Evolutionary conservation across 345 rosid species (phyloP).

Genomic region (Melaleuca quinquenervia): DNA sequence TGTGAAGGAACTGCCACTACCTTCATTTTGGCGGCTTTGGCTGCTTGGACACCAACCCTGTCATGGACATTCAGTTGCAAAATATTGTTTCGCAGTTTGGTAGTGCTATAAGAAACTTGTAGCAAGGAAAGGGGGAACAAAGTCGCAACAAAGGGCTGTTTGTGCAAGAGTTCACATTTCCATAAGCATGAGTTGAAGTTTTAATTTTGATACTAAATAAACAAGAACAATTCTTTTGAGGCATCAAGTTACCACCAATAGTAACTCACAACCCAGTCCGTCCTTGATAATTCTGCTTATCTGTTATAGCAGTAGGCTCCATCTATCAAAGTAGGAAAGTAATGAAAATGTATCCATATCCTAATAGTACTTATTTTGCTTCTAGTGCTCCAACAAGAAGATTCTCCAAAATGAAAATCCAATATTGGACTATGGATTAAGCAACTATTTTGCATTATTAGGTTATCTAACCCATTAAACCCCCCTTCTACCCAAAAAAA

Average conservation of each 20-base stretch:
- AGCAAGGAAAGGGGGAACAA: not conserved
- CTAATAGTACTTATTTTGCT: not conserved
- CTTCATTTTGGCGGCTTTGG: slow-evolving; percentile 31
- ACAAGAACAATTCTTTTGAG: not conserved
- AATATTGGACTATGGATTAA: not conserved
- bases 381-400: not conserved
- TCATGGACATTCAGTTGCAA: not conserved
- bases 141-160: not conserved
- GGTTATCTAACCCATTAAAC: not conserved
- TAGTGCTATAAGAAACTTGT: not conserved
- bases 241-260: not conserved
- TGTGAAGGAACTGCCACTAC: slow-evolving; percentile 32
- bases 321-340: not conserved
- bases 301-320: not conserved
- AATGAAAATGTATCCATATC: not conserved
- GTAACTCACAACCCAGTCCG: not conserved
- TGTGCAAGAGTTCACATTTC: not conserved
- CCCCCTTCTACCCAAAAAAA: not conserved
- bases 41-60: slow-evolving; percentile 36
- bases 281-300: not conserved
- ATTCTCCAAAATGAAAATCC: not conserved
- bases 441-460: not conserved
- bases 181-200: not conserved
- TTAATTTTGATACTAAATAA: not conserved
- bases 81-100: not conserved